These are phyloP conservation scores for Tilletia indica DNA, from an alignment of 1,284 basidiomycete species.

Conservation along the genomic window DNA sequence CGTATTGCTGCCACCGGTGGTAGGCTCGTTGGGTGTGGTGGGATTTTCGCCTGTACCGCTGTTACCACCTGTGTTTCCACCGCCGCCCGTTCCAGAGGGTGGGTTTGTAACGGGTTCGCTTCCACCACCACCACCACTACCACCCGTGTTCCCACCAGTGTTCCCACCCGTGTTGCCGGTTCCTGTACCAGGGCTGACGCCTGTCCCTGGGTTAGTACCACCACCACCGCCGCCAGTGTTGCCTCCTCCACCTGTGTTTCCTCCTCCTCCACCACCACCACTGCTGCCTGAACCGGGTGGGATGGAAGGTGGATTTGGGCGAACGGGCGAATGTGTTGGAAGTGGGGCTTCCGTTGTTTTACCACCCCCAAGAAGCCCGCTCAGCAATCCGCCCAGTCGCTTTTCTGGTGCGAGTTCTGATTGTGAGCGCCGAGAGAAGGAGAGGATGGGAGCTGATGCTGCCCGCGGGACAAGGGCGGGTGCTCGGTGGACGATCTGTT, in stretches of 20 bases:
- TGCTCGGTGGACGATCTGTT: not conserved
- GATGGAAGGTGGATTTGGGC: not conserved
- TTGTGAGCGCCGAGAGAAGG: too few species aligned
- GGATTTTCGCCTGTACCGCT: not conserved
- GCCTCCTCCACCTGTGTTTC: not conserved
- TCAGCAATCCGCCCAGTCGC: conserved; percentile 4
- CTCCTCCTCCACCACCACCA: not conserved
- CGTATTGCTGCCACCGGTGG: not conserved
- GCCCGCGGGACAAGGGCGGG: not conserved
- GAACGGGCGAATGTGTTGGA: not conserved
- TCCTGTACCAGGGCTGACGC: not conserved
- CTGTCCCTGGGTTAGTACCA: not conserved
- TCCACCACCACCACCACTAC: not conserved
- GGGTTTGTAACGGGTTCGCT: not conserved
- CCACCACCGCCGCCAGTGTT: not conserved
- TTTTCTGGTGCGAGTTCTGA: not conserved
- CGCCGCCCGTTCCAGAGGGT: not conserved
- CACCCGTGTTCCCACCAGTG: conserved; percentile 7
- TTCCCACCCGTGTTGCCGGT: conserved; percentile 4
- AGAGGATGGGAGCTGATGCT: too few species aligned
- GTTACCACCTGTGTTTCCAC: too few species aligned
- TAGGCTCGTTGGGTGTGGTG: not conserved
- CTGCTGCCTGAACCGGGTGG: not conserved
- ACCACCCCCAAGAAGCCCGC: conserved; percentile 1
- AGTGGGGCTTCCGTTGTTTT: not conserved